Base-by-base conservation (phyloP, 768 basidiomycete species). In the Termitomyces sp. region DNA sequence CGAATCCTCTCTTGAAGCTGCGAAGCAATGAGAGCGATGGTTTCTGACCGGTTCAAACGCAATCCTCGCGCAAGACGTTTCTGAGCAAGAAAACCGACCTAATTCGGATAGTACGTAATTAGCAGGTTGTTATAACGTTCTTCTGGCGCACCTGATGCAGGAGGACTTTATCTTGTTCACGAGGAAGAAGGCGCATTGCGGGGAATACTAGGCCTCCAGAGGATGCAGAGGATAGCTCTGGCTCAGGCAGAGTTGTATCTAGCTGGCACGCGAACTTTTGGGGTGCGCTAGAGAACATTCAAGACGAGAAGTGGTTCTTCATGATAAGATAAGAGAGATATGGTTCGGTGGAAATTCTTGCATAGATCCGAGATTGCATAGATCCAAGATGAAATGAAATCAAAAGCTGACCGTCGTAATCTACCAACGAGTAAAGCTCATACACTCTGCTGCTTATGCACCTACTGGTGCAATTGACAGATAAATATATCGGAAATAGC, bases 11-110 rank as follows among this genome's bases (percentile, higher is more conserved):
- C 96, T 65, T 98, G 96, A 1, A 98, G 82, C 64, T 92, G 90
- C n/a, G 84, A 85, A 2, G 94, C 87, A 62, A 99, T 94, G 9
- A 99, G 81, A 2, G 92, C 94, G 14, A 86, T 82, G 0, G 94
- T 88, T 72, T 99, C 97, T 3, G 90, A 82, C 60, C 86, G 74
- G 72, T 98, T 98, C 55, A 98, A 82, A 55, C 81, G 81, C 36
- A 96, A 69, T 9, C 97, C 97, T n/a, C 97, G 83, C 5, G 96
- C 96, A 16, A 99, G 85, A 41, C 97, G 88, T 66, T 93, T 89
- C 73, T 98, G 96, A 1, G 97, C 94, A 18, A 98, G 83, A 60
- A 82, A 85, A 24, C 97, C 97, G 28, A 87, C 84, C 87, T 93
- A 64, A 26, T 43, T 30, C 6, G 46, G 53, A 54, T 26, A 35